Evolutionary conservation across 768 basidiomycete genomes (phyloP), one percentile per base, ranked within the genome.

Genomic region (Suillus tomentosus): DNA sequence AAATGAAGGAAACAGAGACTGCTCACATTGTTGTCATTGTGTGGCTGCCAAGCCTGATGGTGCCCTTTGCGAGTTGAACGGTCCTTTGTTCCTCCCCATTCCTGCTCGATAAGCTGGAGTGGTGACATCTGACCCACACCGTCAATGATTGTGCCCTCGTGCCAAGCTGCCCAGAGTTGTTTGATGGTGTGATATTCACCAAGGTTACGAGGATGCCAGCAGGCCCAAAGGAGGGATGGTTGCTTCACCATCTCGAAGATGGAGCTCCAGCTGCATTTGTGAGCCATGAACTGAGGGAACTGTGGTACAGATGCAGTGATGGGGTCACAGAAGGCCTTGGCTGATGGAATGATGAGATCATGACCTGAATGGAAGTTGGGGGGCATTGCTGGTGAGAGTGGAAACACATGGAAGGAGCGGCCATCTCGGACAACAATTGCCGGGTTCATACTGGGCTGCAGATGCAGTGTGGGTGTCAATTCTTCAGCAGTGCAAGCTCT

Each of bases 11-110:
- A 43, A 8, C 17, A 19, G 43, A 43, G 43, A 19, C 43, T 17
- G 27, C 48, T 50, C 48, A 27, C 13, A 14, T 50, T 50, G 48
- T 50, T 50, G 48, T 50, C 48, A 11, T 50, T 50, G 48, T 50
- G 48, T 24, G 43, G 43, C 7, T 1, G 19, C 43, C 43, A 43
- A 43, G 43, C 14, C 48, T 50, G 48, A 48, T 4, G n/a, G 47
- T 1, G 10, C 11, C 47, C 47, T 22, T 22, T 48, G 47, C 5
- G 10, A 13, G n/a, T 48, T 0, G 10, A 22, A 3, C 3, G 11
- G 11, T 48, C 47, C 47, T 48, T 48, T 22, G 22, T 48, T 24
- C 47, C 47, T 22, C 22, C 47, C 47, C 22, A 48, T 11, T 48
- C 47, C 1, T 48, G 22, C 5, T 48, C 47, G 2, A 48, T 24